phyloP scores from a whole-genome alignment of 139 green algal species.

The Pleodorina starrii region DNA sequence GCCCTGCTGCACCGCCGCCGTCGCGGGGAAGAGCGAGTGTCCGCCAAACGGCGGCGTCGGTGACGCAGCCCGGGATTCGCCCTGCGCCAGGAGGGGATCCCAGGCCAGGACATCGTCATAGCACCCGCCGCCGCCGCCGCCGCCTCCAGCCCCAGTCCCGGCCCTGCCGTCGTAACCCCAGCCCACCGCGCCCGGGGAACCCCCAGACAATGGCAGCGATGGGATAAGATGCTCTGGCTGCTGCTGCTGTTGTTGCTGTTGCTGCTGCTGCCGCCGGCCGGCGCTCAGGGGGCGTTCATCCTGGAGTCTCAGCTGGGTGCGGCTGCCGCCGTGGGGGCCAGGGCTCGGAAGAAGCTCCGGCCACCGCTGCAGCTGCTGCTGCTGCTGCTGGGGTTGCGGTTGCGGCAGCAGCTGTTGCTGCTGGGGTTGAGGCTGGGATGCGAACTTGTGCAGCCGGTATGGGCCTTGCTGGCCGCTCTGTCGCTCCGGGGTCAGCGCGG shows the following conservation, averaged over 20 bases:
- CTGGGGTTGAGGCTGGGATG: too few relatives aligned
- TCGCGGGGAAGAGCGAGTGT: background rate
- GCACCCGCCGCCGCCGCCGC: background rate
- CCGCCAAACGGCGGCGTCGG: background rate
- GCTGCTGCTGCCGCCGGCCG: background rate
- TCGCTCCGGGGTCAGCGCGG: too few relatives aligned
- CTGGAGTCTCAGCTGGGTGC: too few relatives aligned
- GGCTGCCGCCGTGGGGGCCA: too few relatives aligned
- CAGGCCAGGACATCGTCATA: background rate
- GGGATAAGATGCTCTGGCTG: background rate
- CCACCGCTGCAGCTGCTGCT: background rate
- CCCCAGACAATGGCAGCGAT: background rate
- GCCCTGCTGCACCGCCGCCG: background rate
- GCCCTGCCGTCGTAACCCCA: background rate
- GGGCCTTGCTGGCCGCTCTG: too few relatives aligned
- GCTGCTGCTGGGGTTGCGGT: background rate
- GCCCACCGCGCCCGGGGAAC: background rate
- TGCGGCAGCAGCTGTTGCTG: too few relatives aligned
- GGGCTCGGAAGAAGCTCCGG: too few relatives aligned
- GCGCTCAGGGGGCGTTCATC: too few relatives aligned
- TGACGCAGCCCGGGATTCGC: background rate
- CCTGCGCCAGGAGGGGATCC: background rate
- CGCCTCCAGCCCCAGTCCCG: background rate
- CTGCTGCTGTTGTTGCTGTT: background rate
- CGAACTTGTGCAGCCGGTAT: too few relatives aligned